Evolutionary conservation across 169 alveolate species (phyloP).

Genomic region (Plasmodium gonderi): DNA sequence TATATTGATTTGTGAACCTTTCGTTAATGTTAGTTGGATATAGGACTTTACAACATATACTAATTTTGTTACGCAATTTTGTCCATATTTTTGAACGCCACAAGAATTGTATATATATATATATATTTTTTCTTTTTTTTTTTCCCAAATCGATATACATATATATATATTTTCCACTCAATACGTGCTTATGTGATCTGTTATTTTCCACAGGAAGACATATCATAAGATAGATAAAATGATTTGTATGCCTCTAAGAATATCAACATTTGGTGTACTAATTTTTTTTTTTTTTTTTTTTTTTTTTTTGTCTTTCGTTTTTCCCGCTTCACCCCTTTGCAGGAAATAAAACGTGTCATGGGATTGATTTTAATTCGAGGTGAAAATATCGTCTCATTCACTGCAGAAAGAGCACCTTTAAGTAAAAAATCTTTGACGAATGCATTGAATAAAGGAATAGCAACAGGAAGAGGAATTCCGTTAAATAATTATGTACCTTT

Average conservation of each 20-base stretch:
- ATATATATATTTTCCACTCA: too few species aligned
- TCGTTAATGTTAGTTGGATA: too few species aligned
- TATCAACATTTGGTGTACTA: neutral
- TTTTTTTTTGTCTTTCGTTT: neutral
- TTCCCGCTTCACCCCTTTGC: conserved; percentile 3
- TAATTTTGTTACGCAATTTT: neutral
- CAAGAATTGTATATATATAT: too few species aligned
- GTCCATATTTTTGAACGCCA: too few species aligned
- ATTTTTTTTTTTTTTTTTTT: neutral
- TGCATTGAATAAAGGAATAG: conserved; percentile 84
- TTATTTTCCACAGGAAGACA: too few species aligned
- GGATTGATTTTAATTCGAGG: conserved; percentile 98
- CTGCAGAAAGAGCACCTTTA: conserved; percentile 98
- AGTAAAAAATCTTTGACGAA: conserved; percentile 75
- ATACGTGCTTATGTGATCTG: too few species aligned
- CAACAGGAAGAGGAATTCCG: conserved; percentile 86
- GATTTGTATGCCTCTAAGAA: too few species aligned
- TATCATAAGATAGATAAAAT: too few species aligned
- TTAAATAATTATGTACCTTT: conserved; percentile 68
- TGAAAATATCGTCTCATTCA: conserved; percentile 96
- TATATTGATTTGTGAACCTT: neutral
- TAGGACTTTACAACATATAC: neutral
- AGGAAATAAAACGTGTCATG: conserved; percentile 95
- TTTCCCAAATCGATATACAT: too few species aligned
- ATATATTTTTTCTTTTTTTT: too few species aligned